phyloP scores from a whole-genome alignment of 352 stramenopile species.

The Globisporangium apiculatum region DNA sequence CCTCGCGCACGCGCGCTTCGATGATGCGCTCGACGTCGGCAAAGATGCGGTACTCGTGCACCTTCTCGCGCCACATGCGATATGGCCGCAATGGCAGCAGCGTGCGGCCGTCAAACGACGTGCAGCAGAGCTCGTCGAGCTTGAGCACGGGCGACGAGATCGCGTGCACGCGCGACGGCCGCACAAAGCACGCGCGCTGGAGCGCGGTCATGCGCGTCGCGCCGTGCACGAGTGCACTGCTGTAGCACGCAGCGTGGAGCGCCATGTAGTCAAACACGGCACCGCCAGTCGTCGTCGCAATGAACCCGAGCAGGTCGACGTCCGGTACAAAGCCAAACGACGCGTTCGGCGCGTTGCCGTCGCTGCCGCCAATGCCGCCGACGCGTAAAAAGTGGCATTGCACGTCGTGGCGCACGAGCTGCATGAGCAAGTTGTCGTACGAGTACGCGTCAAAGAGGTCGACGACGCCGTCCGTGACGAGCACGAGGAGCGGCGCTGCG shows the following conservation, averaged over 20 bases:
- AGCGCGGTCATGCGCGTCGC: slow-evolving; percentile 38
- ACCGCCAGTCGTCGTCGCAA: slow-evolving; percentile 64
- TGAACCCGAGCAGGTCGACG: slow-evolving; percentile 67
- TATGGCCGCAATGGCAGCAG: slow-evolving; percentile 68
- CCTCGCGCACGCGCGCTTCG: slow-evolving; percentile 72
- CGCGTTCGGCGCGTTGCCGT: slow-evolving; percentile 43
- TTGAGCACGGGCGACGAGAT: slow-evolving; percentile 62
- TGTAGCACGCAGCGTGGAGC: slow-evolving; percentile 48
- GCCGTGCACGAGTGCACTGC: slow-evolving; percentile 21
- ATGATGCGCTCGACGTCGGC: slow-evolving; percentile 76
- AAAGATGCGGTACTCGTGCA: slow-evolving; percentile 85
- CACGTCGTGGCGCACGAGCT: slow-evolving; percentile 84
- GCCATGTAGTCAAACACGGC: slow-evolving; percentile 55
- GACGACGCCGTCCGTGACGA: slow-evolving; percentile 83
- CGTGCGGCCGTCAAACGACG: slow-evolving; percentile 57
- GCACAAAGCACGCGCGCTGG: slow-evolving; percentile 54
- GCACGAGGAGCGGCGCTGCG: slow-evolving; percentile 69
- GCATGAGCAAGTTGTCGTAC: slow-evolving; percentile 85
- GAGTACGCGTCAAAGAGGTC: slow-evolving; percentile 68
- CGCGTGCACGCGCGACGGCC: slow-evolving; percentile 58
- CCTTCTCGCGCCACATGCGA: slow-evolving; percentile 82
- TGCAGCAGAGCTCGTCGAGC: slow-evolving; percentile 59
- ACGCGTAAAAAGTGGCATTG: slow-evolving; percentile 80
- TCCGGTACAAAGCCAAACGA: slow-evolving; percentile 85
- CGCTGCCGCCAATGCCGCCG: slow-evolving; percentile 50